Evolutionary conservation across 192 early-diverging fungal genomes (phyloP).

Genomic region (Coemansia sp.): DNA sequence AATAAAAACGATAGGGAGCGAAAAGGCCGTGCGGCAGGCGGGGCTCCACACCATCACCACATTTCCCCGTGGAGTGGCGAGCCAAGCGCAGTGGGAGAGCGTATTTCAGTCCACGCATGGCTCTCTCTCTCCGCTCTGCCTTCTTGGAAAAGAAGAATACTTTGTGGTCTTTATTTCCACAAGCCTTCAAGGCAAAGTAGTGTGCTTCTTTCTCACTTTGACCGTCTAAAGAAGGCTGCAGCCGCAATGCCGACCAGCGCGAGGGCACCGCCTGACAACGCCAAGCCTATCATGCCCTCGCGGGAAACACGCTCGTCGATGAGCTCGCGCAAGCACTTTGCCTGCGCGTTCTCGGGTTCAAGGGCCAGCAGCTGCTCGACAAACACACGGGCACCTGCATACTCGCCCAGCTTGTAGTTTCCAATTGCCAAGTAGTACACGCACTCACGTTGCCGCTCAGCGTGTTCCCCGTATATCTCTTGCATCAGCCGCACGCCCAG

Average conservation of each 20-base stretch:
- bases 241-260: slow-evolving; percentile 62
- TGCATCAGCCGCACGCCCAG: slow-evolving; percentile 68
- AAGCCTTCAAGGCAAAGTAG: not conserved
- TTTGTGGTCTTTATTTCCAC: not conserved
- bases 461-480: slow-evolving; percentile 85
- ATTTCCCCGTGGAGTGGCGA: not conserved
- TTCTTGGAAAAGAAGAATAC: not conserved
- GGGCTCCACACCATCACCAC: not conserved
- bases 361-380: slow-evolving; percentile 77
- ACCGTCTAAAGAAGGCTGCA: slow-evolving; percentile 48
- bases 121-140: not conserved
- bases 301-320: slow-evolving; percentile 81
- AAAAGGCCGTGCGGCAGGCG: not conserved
- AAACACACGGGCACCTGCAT: slow-evolving; percentile 73
- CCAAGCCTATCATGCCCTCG: slow-evolving; percentile 88
- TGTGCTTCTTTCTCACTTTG: slow-evolving; percentile 12
- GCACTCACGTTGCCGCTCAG: slow-evolving; percentile 86
- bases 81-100: too few species aligned
- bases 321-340: slow-evolving; percentile 60
- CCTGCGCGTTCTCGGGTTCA: slow-evolving; percentile 85
- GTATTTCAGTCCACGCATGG: not conserved
- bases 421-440: slow-evolving; percentile 92
- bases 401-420: slow-evolving; percentile 88
- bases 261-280: slow-evolving; percentile 75
- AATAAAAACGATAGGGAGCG: not conserved